Evolutionary conservation across 2,329 filamentous ascomycete species (phyloP).

Genomic region (Alternaria gansuensis): DNA sequence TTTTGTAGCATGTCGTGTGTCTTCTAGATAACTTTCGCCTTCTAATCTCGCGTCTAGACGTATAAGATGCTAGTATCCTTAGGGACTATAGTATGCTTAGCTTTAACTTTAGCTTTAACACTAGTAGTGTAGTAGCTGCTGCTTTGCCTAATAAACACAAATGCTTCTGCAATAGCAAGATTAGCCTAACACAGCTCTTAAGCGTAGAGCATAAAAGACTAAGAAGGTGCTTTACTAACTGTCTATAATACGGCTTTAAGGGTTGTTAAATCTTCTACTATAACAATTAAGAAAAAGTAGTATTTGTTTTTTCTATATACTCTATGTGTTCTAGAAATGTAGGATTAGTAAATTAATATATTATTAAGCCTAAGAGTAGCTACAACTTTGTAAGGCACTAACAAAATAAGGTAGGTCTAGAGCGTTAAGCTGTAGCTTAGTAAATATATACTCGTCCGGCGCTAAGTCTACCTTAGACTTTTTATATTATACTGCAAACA

Average conservation of each 20-base stretch:
- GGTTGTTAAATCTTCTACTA: not conserved
- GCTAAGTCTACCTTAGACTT: not conserved
- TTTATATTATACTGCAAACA: not conserved
- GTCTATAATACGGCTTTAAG: conserved; percentile 12
- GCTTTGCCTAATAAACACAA: conserved; percentile 7
- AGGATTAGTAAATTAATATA: too few species aligned
- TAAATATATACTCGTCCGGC: not conserved
- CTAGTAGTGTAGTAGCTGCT: not conserved
- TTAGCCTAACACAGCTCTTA: conserved; percentile 16
- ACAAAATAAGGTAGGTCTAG: too few species aligned
- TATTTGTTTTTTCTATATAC: too few species aligned
- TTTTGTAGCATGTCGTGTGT: not conserved
- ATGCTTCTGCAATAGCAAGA: conserved; percentile 15
- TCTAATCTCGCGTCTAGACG: not conserved
- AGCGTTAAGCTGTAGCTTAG: too few species aligned
- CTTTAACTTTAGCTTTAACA: conserved; percentile 11
- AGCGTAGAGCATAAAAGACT: conserved; percentile 8
- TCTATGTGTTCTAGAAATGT: too few species aligned
- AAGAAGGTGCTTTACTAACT: not conserved
- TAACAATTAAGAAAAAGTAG: too few species aligned
- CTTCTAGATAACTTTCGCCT: not conserved
- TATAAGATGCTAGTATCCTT: not conserved
- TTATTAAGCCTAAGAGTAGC: too few species aligned
- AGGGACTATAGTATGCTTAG: not conserved
- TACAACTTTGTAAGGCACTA: too few species aligned